Evolutionary conservation across 805 yeast genomes (phyloP).

Genomic region (Metahyphopichia silvanorum): DNA sequence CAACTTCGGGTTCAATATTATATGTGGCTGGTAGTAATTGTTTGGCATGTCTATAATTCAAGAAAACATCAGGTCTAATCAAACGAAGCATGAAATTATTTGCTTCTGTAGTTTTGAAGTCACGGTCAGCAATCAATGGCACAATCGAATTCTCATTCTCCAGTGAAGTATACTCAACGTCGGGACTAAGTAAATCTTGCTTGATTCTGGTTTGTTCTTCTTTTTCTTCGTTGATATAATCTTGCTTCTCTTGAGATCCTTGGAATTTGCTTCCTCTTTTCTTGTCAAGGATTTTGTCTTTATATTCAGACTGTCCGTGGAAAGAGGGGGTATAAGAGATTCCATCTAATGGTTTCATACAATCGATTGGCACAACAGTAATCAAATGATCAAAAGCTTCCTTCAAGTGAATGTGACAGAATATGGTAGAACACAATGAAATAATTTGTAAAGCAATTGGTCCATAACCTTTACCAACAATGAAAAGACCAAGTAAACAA

Average conservation of each 20-base stretch:
- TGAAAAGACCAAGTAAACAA: constrained; percentile 81
- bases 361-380: constrained; percentile 59
- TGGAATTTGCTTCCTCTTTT: constrained; percentile 16
- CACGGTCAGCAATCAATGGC: constrained; percentile 75
- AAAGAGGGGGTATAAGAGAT: constrained; percentile 59
- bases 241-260: constrained; percentile 14
- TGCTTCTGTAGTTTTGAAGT: constrained; percentile 30
- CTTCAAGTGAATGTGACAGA: constrained; percentile 63
- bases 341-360: constrained; percentile 78
- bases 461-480: constrained; percentile 94
- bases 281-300: constrained; percentile 26
- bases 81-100: constrained; percentile 46
- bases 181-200: not conserved
- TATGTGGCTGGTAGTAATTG: constrained; percentile 32
- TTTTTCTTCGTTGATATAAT: constrained; percentile 8
- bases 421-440: constrained; percentile 59
- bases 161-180: not conserved
- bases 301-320: constrained; percentile 30
- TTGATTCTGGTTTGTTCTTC: constrained; percentile 1
- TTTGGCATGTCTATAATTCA: constrained; percentile 38
- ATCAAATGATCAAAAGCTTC: constrained; percentile 64
- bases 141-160: constrained; percentile 9
- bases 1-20: constrained; percentile 34
- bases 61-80: constrained; percentile 60
- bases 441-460: constrained; percentile 77